phyloP scores from a whole-genome alignment of 2,329 filamentous ascomycete species.

The Trichoderma semiorbis region DNA sequence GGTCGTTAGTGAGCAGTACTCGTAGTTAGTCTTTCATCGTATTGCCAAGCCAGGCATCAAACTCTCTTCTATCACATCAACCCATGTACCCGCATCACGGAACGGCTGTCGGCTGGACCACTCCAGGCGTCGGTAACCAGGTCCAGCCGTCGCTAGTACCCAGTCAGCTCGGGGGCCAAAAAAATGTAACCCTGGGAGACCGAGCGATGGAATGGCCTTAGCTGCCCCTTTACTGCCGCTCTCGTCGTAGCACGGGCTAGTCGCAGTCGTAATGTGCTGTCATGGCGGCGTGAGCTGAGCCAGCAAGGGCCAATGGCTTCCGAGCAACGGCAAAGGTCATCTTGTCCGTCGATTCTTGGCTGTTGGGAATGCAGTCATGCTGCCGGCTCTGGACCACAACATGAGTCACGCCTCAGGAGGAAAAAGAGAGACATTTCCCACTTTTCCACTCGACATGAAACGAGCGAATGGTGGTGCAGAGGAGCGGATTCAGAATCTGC shows the following conservation, averaged over 20 bases:
- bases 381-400: background rate
- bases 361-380: background rate
- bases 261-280: background rate
- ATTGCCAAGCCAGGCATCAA: background rate
- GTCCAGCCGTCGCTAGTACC: background rate
- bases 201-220: conserved; percentile 4
- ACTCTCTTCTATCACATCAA: background rate
- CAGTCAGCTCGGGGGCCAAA: conserved; percentile 14
- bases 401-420: conserved; percentile 8
- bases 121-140: conserved; percentile 2
- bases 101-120: conserved; percentile 7
- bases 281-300: conserved; percentile 14
- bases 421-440: background rate
- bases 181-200: background rate
- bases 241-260: background rate
- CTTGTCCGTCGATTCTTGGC: background rate
- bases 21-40: background rate
- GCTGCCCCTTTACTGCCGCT: conserved; percentile 1
- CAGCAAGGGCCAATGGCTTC: background rate
- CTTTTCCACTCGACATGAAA: background rate
- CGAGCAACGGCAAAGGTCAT: background rate
- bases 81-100: background rate
- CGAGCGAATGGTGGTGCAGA: background rate
- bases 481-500: background rate
- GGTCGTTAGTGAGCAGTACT: background rate